Evolutionary conservation across 2,329 filamentous ascomycete species (phyloP), one percentile per base, ranked within the genome.

Genomic region (Aspergillus intermedius): DNA sequence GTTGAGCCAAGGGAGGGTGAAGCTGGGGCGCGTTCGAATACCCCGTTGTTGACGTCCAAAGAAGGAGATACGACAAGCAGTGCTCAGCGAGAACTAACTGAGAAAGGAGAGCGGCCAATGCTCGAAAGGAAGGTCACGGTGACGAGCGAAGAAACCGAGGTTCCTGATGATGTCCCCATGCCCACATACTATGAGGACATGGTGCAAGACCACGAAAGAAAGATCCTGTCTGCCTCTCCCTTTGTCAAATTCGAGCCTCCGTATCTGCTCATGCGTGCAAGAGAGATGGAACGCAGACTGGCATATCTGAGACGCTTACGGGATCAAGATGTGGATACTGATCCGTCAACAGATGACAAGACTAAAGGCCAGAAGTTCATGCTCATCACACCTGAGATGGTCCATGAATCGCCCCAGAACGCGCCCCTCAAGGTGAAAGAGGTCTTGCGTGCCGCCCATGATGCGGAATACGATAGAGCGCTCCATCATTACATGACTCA

Each of bases 211-310:
- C 90, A 95, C 61, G 83, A 94, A 61, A 95, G 90, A 5, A 94
- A 91, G 62, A 86, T 98, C 41, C 74, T 98, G 5, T 98, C 94
- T 1, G 89, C 90, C 1, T 98, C 93, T 0, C 93, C 93, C 0
- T 97, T 95, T 63, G 93, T 98, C 55, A 91, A 89, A 61, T 98
- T 97, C 63, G 86, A 87, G 55, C 89, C 93, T 63, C 93, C 93
- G 0, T 95, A 97, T 67, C 79, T 97, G 21, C 77, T 98, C 34
- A 94, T 93, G 78, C 88, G 88, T 62, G 87, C 93, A 39, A 84
- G 93, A 44, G 91, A 96, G 64, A 87, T 96, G 62, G 93, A 98
- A 69, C 79, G 88, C 46, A 83, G 87, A 47, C 75, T 98, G 4
- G 80, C 86, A 1, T 89, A 94, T 63, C 77, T 96, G 43, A 91